phyloP scores from a whole-genome alignment of 345 rosid genomes.

The Salix udensis region DNA sequence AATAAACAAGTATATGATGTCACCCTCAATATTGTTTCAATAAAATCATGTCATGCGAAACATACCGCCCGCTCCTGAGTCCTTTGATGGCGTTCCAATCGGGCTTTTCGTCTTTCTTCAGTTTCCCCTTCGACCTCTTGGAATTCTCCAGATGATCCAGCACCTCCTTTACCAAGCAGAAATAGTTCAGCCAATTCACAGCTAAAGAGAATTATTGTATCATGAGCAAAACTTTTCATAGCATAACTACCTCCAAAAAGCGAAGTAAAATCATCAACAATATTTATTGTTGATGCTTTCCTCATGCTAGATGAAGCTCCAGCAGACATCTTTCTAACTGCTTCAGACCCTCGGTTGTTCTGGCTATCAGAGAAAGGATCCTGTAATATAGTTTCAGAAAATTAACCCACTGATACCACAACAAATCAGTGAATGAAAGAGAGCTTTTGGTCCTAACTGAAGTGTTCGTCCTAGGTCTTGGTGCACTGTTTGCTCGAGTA shows the following conservation, averaged over 20 bases:
- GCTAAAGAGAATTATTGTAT: not conserved
- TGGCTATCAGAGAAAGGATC: slow-evolving; percentile 71
- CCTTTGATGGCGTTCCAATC: slow-evolving; percentile 94
- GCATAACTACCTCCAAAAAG: slow-evolving; percentile 71
- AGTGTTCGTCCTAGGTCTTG: slow-evolving; percentile 69
- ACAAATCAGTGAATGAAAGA: slow-evolving; percentile 6
- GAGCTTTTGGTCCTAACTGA: slow-evolving; percentile 45
- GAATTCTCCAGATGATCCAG: slow-evolving; percentile 61
- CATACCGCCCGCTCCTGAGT: slow-evolving; percentile 98
- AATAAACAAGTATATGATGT: not conserved
- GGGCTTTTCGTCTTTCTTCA: slow-evolving; percentile 87
- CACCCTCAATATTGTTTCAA: not conserved
- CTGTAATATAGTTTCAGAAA: slow-evolving; percentile 37
- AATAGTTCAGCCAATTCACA: slow-evolving; percentile 17
- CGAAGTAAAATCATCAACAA: slow-evolving; percentile 80
- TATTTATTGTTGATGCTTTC: slow-evolving; percentile 66
- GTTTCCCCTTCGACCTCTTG: slow-evolving; percentile 88
- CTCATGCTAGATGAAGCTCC: slow-evolving; percentile 57
- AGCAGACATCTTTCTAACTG: slow-evolving; percentile 50
- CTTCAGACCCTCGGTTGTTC: slow-evolving; percentile 66
- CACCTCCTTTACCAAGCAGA: slow-evolving; percentile 41
- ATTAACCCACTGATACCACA: not conserved
- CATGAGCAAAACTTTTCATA: slow-evolving; percentile 1
- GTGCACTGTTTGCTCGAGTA: slow-evolving; percentile 79
- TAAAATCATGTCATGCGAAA: slow-evolving; percentile 7